phyloP scores from a whole-genome alignment of 1,139 yeast species.

The Blastobotrys apis region DNA sequence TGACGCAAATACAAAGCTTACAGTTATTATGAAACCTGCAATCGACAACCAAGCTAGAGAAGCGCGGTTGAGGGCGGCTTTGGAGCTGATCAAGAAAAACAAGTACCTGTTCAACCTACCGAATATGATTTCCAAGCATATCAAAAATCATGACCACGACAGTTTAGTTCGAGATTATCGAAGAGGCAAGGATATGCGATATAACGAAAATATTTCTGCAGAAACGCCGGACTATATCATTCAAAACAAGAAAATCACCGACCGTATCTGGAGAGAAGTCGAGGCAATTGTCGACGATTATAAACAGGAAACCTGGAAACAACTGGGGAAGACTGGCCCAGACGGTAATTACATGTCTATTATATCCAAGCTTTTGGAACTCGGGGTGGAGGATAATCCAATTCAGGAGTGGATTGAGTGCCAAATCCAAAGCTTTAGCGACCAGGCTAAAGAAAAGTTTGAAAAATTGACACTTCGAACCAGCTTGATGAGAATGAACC shows the following conservation, averaged over 20 bases:
- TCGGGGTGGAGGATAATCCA: conserved; percentile 61
- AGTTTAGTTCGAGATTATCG: conserved; percentile 66
- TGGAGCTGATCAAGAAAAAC: conserved; percentile 60
- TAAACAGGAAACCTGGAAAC: conserved; percentile 58
- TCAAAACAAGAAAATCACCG: conserved; percentile 37
- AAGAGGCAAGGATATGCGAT: conserved; percentile 45
- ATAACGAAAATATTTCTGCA: conserved; percentile 28
- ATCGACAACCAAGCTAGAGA: conserved; percentile 60
- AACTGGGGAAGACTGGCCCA: conserved; percentile 42
- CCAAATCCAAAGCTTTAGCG: conserved; percentile 42
- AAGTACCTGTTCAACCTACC: conserved; percentile 72
- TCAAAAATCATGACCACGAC: conserved; percentile 63
- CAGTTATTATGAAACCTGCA: conserved; percentile 72
- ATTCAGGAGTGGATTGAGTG: conserved; percentile 56
- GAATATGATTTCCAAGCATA: conserved; percentile 47
- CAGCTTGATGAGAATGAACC: conserved; percentile 33
- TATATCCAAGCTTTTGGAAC: conserved; percentile 55
- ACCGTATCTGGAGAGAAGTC: conserved; percentile 63
- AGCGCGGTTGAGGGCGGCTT: conserved; percentile 53
- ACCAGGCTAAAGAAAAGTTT: conserved; percentile 40
- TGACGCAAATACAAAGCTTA: conserved; percentile 44
- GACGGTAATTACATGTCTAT: conserved; percentile 50
- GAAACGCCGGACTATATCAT: conserved; percentile 28
- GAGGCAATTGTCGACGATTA: conserved; percentile 61
- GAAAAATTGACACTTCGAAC: conserved; percentile 35